phyloP scores from a whole-genome alignment of 352 stramenopile genomes.

The Globisporangium orthogonon region DNA sequence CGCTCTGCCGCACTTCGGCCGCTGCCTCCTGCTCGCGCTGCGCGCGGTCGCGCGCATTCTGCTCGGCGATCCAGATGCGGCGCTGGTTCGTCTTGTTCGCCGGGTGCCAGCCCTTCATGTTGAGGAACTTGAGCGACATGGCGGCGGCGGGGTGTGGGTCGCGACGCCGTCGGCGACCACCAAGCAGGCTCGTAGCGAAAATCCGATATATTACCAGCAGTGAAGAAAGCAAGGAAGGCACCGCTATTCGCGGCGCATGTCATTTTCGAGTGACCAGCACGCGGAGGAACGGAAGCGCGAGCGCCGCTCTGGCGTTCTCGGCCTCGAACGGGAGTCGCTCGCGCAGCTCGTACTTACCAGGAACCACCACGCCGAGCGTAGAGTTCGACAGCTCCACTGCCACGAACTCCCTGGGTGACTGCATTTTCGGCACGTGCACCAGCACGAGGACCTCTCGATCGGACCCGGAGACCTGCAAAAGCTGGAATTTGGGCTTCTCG shows the following conservation, averaged over 20 bases:
- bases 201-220: too few species aligned
- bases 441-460: slow-evolving; percentile 31
- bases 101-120: slow-evolving; percentile 76
- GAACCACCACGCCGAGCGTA: slow-evolving; percentile 39
- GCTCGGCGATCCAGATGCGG: slow-evolving; percentile 78
- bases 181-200: not conserved
- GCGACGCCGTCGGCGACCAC: not conserved
- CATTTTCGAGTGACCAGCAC: slow-evolving; percentile 21
- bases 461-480: slow-evolving; percentile 18
- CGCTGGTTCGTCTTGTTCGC: slow-evolving; percentile 81
- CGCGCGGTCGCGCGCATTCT: slow-evolving; percentile 46
- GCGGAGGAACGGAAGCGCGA: slow-evolving; percentile 24
- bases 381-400: slow-evolving; percentile 41
- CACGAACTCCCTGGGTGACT: slow-evolving; percentile 24
- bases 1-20: slow-evolving; percentile 56
- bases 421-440: slow-evolving; percentile 42
- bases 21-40: slow-evolving; percentile 54
- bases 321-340: slow-evolving; percentile 43
- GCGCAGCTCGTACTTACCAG: slow-evolving; percentile 48
- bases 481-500: slow-evolving; percentile 34
- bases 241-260: not conserved
- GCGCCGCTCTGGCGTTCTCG: not conserved
- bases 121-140: slow-evolving; percentile 81
- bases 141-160: not conserved
- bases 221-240: not conserved